These are phyloP conservation scores for Pseudomassariella vexata DNA, from an alignment of 2,329 filamentous ascomycete species.

Conservation along the genomic window DNA sequence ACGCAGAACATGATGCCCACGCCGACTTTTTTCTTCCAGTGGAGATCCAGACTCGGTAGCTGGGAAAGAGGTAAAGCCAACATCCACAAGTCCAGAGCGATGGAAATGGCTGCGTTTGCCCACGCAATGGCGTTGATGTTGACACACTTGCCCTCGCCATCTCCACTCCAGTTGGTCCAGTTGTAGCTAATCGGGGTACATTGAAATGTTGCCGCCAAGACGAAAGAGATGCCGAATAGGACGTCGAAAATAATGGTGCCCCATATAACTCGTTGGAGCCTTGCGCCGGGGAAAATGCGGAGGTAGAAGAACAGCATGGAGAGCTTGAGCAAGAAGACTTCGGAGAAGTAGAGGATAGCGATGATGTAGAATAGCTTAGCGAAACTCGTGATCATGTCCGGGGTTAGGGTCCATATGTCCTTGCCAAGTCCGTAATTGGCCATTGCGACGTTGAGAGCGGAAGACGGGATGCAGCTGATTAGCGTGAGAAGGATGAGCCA, in stretches of 20 bases:
- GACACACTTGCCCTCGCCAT: constrained; percentile 19
- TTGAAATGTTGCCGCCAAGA: constrained; percentile 21
- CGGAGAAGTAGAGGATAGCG: constrained; percentile 13
- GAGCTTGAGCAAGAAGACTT: constrained; percentile 27
- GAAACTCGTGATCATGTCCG: constrained; percentile 18
- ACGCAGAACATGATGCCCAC: constrained; percentile 42
- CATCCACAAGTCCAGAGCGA: constrained; percentile 34
- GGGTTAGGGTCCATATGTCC: constrained; percentile 21
- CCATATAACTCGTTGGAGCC: constrained; percentile 10
- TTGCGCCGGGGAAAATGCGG: constrained; percentile 25
- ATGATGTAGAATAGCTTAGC: constrained; percentile 17
- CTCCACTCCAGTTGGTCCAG: constrained; percentile 31
- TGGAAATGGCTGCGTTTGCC: constrained; percentile 32
- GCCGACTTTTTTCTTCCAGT: constrained; percentile 42
- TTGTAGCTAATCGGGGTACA: constrained; percentile 27
- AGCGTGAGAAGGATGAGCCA: constrained; percentile 11
- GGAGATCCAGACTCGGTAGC: constrained; percentile 31
- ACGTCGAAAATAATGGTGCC: constrained; percentile 17
- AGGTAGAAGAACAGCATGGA: constrained; percentile 32
- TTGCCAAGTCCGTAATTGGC: constrained; percentile 16
- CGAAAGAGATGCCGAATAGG: constrained; percentile 16
- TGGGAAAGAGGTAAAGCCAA: constrained; percentile 37
- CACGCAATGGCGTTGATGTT: constrained; percentile 28
- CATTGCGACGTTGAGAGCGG: constrained; percentile 11
- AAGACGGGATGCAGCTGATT: constrained; percentile 10